Conservation (phyloP, 2,329 filamentous ascomycete genomes). For the Bipolaris bicolor region DNA sequence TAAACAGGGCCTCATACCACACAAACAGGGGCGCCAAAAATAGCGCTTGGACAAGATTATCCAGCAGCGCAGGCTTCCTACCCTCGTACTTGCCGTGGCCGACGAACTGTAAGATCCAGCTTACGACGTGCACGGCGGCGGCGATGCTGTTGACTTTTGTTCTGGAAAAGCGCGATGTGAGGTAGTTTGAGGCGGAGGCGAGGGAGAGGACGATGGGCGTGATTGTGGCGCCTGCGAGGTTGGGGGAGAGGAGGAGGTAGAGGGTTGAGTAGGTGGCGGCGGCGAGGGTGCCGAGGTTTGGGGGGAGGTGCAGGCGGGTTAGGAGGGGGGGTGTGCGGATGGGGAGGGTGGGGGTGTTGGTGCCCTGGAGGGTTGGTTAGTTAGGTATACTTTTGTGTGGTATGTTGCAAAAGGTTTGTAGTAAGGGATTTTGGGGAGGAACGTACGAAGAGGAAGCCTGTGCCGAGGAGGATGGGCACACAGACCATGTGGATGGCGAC, state of each 20-base stretch:
- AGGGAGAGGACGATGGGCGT: conserved; percentile 75
- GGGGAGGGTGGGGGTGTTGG: conserved; percentile 60
- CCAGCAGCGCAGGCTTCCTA: conserved; percentile 82
- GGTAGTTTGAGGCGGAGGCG: conserved; percentile 75
- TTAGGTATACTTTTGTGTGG: not conserved
- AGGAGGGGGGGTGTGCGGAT: conserved; percentile 36
- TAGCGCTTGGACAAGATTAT: conserved; percentile 88
- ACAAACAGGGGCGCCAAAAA: conserved; percentile 95
- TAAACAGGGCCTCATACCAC: conserved; percentile 92
- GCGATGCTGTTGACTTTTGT: conserved; percentile 66
- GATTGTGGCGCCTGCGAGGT: conserved; percentile 76
- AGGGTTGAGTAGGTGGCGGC: conserved; percentile 71
- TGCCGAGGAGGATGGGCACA: conserved; percentile 75
- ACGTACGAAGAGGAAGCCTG: conserved; percentile 73
- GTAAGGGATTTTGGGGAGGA: not conserved
- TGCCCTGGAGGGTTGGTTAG: conserved; percentile 51
- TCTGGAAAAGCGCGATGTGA: conserved; percentile 64
- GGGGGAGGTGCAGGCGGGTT: conserved; percentile 46
- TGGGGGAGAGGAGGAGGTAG: conserved; percentile 89
- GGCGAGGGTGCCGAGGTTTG: conserved; percentile 56
- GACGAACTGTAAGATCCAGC: conserved; percentile 88
- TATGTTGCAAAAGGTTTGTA: too few relatives aligned
- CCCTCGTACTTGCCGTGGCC: conserved; percentile 90
- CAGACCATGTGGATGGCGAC: conserved; percentile 79
- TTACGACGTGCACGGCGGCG: conserved; percentile 69